Percentiles rank a stretch among this genome's conserved stretches.
These are phyloP conservation scores for Pythium aquatile DNA, from an alignment of 352 stramenopile genomes.

Conservation along the genomic window DNA sequence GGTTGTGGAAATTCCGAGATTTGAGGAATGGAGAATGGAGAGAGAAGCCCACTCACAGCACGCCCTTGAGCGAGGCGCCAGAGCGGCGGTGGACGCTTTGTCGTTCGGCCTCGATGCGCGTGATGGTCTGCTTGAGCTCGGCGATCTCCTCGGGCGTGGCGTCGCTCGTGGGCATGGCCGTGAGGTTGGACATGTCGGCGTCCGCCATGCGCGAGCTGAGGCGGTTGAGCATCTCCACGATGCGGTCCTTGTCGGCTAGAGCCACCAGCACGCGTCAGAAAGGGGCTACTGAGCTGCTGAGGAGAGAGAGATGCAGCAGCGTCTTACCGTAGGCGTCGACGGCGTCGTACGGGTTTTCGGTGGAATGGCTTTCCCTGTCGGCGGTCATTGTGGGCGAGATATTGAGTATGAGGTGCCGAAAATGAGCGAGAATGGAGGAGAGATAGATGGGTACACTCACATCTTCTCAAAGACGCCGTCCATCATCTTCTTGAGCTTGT, in stretches of 20 bases:
- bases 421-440: not conserved
- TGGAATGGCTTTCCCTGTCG: constrained; percentile 51
- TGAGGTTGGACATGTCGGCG: constrained; percentile 87
- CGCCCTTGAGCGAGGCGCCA: constrained; percentile 75
- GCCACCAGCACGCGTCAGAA: not conserved
- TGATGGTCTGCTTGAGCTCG: constrained; percentile 74
- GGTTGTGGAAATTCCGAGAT: not conserved
- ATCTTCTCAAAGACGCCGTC: constrained; percentile 86
- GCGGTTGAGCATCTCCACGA: constrained; percentile 87
- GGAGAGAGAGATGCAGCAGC: not conserved
- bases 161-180: constrained; percentile 71
- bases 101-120: constrained; percentile 73
- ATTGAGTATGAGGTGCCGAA: not conserved
- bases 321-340: constrained; percentile 69
- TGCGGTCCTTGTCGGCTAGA: constrained; percentile 82
- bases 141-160: constrained; percentile 74
- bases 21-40: not conserved
- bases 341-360: constrained; percentile 61
- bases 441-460: constrained; percentile 32
- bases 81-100: constrained; percentile 77
- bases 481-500: constrained; percentile 92
- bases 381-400: constrained; percentile 1
- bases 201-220: constrained; percentile 86
- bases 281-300: not conserved
- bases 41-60: constrained; percentile 45